A percentile compares a stretch with the other conserved stretches of the same genome.
Evolutionary conservation across 1,284 basidiomycete species (phyloP).

Genomic region (Clitocybe nebularis): DNA sequence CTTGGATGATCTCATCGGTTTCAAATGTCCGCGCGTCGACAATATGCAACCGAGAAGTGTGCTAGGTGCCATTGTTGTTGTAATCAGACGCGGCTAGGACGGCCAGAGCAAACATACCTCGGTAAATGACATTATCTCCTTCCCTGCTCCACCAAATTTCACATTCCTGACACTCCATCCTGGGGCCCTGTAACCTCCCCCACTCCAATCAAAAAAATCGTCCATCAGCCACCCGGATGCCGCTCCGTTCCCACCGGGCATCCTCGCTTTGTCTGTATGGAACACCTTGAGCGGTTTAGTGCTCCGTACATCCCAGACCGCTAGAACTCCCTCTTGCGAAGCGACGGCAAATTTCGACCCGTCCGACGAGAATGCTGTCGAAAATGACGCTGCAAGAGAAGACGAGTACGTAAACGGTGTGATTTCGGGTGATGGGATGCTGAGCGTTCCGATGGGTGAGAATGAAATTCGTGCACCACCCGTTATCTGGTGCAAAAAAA

Average conservation of each 20-base stretch:
- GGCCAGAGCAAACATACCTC: conserved; percentile 55
- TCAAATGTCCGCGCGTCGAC: conserved; percentile 81
- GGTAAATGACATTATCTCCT: conserved; percentile 78
- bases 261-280: conserved; percentile 39
- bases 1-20: conserved; percentile 62
- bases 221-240: conserved; percentile 57
- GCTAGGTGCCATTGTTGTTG: conserved; percentile 36
- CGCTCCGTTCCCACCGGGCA: conserved; percentile 35
- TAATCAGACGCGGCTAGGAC: conserved; percentile 1
- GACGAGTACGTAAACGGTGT: conserved; percentile 31
- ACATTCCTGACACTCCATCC: conserved; percentile 76
- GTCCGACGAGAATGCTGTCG: conserved; percentile 77
- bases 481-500: conserved; percentile 69
- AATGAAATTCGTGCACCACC: conserved; percentile 57
- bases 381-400: conserved; percentile 71
- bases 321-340: conserved; percentile 80
- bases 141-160: conserved; percentile 64
- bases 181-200: conserved; percentile 52
- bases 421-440: conserved; percentile 50
- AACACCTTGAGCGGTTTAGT: conserved; percentile 66
- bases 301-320: conserved; percentile 76
- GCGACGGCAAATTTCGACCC: conserved; percentile 83
- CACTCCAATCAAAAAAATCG: conserved; percentile 63
- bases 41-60: conserved; percentile 71
- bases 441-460: conserved; percentile 50